These are phyloP conservation scores for Chrysanthemum lavandulifolium DNA, from an alignment of 129 eudicot species.

Conservation along the genomic window DNA sequence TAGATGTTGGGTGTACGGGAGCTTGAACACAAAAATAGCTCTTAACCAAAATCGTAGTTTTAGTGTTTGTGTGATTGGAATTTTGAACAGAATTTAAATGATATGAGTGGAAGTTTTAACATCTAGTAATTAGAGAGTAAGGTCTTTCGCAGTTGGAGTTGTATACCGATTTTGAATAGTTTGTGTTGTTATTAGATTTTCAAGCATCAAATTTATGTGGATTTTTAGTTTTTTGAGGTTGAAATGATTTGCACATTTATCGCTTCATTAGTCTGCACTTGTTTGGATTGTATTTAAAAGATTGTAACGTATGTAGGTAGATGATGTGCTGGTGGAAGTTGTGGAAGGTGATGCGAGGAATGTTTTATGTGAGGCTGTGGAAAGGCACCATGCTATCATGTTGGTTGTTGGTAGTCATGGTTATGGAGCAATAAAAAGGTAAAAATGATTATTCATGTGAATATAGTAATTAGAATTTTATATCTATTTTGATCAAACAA, in stretches of 20 bases:
- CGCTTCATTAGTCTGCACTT: neutral
- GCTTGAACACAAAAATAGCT: too few relatives aligned
- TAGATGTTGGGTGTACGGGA: too few relatives aligned
- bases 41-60: too few relatives aligned
- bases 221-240: slow-evolving; percentile 15
- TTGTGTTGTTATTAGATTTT: neutral
- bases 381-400: slow-evolving; percentile 73
- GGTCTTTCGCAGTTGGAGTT: neutral
- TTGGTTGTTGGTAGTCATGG: slow-evolving; percentile 94
- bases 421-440: slow-evolving; percentile 89
- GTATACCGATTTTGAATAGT: neutral
- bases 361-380: slow-evolving; percentile 81
- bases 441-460: slow-evolving; percentile 8
- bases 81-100: too few relatives aligned
- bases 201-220: neutral
- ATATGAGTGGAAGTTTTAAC: neutral
- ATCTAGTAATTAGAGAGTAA: neutral
- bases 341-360: slow-evolving; percentile 89
- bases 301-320: slow-evolving; percentile 38
- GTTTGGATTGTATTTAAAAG: slow-evolving; percentile 4
- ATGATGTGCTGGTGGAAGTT: slow-evolving; percentile 51
- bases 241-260: neutral
- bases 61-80: too few relatives aligned
- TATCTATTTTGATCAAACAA: neutral
- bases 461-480: neutral